phyloP scores from a whole-genome alignment of 371 early-diverging fungal species.

The Rhizopus sp. region DNA sequence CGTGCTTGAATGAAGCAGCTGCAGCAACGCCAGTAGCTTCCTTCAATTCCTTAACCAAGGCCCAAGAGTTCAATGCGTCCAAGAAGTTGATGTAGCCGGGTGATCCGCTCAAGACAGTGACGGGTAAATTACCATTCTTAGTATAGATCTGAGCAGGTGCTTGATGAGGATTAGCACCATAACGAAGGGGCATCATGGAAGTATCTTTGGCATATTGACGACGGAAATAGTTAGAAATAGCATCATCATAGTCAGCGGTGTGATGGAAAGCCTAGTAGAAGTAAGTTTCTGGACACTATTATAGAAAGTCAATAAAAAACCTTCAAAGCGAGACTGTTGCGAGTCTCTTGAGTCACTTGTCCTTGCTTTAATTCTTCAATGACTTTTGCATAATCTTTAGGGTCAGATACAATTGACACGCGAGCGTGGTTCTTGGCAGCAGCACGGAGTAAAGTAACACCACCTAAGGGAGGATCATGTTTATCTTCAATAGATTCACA shows the following conservation, averaged over 20 bases:
- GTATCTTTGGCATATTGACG: constrained; percentile 76
- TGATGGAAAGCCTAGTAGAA: constrained; percentile 81
- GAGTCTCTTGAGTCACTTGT: constrained; percentile 53
- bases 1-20: constrained; percentile 98
- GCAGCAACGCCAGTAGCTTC: constrained; percentile 63
- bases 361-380: constrained; percentile 69
- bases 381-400: constrained; percentile 83
- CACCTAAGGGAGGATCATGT: constrained; percentile 56
- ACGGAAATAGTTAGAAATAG: constrained; percentile 94
- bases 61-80: constrained; percentile 96
- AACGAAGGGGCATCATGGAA: constrained; percentile 86
- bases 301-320: constrained; percentile 12
- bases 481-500: background rate
- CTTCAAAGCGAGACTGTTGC: constrained; percentile 73
- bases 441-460: constrained; percentile 97
- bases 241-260: constrained; percentile 94
- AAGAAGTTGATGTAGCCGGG: constrained; percentile 98
- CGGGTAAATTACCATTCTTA: constrained; percentile 83
- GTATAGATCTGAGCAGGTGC: constrained; percentile 93
- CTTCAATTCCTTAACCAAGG: constrained; percentile 89
- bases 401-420: constrained; percentile 91
- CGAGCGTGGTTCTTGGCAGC: constrained; percentile 98
- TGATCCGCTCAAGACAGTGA: constrained; percentile 88
- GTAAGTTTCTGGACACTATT: background rate
- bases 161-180: constrained; percentile 98